Percentiles rank a stretch among this genome's conserved stretches.
Evolutionary conservation across 345 rosid species (phyloP).

Genomic region (Sisymbrium irio): DNA sequence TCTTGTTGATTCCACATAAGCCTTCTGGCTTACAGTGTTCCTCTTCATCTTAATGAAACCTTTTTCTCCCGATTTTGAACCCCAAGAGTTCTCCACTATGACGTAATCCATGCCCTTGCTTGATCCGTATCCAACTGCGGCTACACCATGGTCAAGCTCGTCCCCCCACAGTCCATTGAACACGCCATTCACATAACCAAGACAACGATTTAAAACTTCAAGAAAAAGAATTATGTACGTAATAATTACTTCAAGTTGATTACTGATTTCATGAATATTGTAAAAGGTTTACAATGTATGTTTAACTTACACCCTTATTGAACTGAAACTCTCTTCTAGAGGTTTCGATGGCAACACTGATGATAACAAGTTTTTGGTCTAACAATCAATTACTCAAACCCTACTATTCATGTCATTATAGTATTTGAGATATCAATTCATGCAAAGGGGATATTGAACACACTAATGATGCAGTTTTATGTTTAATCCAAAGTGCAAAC

Average conservation of each 20-base stretch:
- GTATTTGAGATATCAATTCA: no score
- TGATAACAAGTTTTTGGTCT: no score
- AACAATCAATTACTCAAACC: no score
- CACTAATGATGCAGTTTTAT: no score
- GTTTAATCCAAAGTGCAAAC: no score
- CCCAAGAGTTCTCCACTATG: no score
- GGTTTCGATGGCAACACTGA: slow-evolving; percentile 65
- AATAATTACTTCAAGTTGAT: not conserved
- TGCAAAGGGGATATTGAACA: no score
- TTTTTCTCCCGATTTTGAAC: no score
- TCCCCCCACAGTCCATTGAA: slow-evolving; percentile 62
- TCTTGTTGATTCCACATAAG: slow-evolving; percentile 44
- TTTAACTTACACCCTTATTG: slow-evolving; percentile 50
- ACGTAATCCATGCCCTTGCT: no score
- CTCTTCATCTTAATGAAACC: slow-evolving; percentile 1
- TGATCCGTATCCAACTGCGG: no score
- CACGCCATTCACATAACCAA: slow-evolving; percentile 46
- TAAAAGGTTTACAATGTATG: not conserved
- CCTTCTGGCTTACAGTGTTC: slow-evolving; percentile 42
- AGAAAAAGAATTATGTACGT: not conserved
- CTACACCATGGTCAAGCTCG: slow-evolving; percentile 9
- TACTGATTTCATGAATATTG: no score
- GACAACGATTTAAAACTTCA: not conserved
- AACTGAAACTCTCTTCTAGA: slow-evolving; percentile 57
- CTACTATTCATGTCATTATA: no score